A percentile compares a stretch with the other conserved stretches of the same genome.
These are phyloP conservation scores for Stachybotrys elegans DNA, from an alignment of 2,329 filamentous ascomycete genomes.

Conservation along the genomic window DNA sequence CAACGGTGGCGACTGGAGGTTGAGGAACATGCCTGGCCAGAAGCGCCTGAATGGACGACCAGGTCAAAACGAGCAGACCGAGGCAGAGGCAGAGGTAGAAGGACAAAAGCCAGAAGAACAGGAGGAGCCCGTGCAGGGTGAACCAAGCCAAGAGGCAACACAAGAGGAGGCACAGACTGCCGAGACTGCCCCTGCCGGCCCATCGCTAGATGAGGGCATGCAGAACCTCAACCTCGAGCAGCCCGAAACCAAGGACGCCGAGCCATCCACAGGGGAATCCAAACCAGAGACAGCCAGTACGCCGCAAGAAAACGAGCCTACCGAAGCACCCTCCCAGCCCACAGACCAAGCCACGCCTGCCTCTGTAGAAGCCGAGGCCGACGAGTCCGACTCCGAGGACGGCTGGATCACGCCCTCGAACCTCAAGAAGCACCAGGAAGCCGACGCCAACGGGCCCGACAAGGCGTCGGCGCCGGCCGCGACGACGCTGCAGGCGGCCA, in stretches of 20 bases:
- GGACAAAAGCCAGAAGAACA: conserved; percentile 4
- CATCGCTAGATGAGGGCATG: conserved; percentile 13
- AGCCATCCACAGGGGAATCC: conserved; percentile 6
- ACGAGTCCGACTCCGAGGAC: conserved; percentile 51
- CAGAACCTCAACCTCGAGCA: conserved; percentile 16
- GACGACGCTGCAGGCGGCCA: conserved; percentile 75
- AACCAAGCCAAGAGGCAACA: background rate
- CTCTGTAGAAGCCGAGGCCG: conserved; percentile 32
- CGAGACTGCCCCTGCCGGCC: conserved; percentile 8
- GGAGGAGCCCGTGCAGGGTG: background rate
- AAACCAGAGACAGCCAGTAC: conserved; percentile 6
- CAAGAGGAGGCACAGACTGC: conserved; percentile 7
- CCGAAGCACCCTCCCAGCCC: no score
- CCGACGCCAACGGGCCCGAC: conserved; percentile 45
- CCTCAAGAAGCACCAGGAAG: conserved; percentile 75
- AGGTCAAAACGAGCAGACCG: conserved; percentile 12
- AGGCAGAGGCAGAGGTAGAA: conserved; percentile 3
- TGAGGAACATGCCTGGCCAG: conserved; percentile 74
- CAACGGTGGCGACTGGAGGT: conserved; percentile 82
- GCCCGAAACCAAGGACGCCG: conserved; percentile 2
- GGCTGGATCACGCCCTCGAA: conserved; percentile 96
- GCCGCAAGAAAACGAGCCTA: conserved; percentile 9
- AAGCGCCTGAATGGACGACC: conserved; percentile 69
- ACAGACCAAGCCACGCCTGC: no score
- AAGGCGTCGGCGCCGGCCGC: conserved; percentile 46